These are phyloP conservation scores for Hygrophila difformis DNA, from an alignment of 257 asterid genomes.

Conservation along the genomic window DNA sequence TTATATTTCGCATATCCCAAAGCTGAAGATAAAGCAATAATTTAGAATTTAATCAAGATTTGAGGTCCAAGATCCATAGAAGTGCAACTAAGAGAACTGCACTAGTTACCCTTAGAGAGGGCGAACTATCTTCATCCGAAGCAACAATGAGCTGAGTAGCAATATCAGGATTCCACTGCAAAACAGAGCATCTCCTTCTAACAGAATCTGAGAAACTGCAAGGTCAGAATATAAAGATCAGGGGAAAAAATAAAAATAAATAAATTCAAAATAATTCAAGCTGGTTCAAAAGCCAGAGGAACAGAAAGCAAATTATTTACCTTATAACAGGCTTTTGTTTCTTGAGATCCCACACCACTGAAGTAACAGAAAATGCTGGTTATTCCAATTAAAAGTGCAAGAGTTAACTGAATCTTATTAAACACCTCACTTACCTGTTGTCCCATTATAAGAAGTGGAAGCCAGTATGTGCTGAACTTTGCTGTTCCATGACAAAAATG, in stretches of 20 bases:
- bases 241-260: constrained; percentile 11
- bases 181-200: constrained; percentile 86
- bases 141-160: constrained; percentile 94
- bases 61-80: constrained; percentile 1
- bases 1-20: constrained; percentile 92
- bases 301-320: constrained; percentile 23
- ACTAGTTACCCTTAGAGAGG: constrained; percentile 71
- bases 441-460: constrained; percentile 85
- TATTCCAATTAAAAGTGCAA: constrained; percentile 20
- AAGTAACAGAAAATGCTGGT: constrained; percentile 20
- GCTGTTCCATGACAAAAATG: constrained; percentile 89
- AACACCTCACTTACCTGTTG: constrained; percentile 55
- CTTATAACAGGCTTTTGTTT: constrained; percentile 91
- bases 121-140: constrained; percentile 91
- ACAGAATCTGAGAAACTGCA: constrained; percentile 81
- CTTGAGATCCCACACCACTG: constrained; percentile 97
- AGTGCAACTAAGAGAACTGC: constrained; percentile 8
- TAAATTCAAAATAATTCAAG: background rate
- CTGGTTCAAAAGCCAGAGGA: constrained; percentile 12
- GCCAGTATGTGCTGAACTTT: constrained; percentile 84
- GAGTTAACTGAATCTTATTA: constrained; percentile 12
- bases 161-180: constrained; percentile 96
- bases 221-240: constrained; percentile 8
- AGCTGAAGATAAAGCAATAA: constrained; percentile 41
- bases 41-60: constrained; percentile 8